Conservation (phyloP, 345 rosid genomes). For the Trapa bicornis region DNA sequence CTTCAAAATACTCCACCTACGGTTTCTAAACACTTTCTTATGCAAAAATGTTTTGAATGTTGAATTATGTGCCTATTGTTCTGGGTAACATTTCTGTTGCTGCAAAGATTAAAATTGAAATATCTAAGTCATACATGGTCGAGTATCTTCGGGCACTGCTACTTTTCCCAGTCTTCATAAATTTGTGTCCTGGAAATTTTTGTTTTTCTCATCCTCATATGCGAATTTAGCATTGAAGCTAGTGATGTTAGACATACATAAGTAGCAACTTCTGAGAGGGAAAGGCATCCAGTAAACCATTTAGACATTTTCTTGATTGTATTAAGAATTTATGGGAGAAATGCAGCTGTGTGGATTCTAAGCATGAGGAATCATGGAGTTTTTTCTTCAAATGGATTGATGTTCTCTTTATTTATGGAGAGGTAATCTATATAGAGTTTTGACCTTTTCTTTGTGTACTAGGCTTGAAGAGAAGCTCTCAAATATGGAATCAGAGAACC, state of each 20-base stretch:
- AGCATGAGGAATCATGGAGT: background rate
- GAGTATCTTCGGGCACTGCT: background rate
- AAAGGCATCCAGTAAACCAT: background rate
- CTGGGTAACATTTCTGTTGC: background rate
- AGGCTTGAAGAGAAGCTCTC: slow-evolving; percentile 69
- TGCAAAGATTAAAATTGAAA: background rate
- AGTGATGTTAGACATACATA: background rate
- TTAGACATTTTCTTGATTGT: background rate
- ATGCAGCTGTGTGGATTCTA: background rate
- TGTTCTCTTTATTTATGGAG: background rate
- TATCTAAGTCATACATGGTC: background rate
- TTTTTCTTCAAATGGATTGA: background rate
- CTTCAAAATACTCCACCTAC: background rate
- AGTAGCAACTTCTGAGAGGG: background rate
- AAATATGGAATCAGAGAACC: slow-evolving; percentile 83
- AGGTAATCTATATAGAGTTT: background rate
- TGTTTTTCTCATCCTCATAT: background rate
- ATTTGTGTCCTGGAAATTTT: background rate
- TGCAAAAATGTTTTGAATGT: background rate
- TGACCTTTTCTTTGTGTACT: slow-evolving; percentile 5
- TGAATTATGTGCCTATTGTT: background rate
- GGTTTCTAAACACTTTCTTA: background rate
- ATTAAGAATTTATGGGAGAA: background rate
- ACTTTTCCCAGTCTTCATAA: background rate
- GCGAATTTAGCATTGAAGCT: background rate